Evolutionary conservation across 192 early-diverging fungal genomes (phyloP).

Genomic region (Coemansia sp.): DNA sequence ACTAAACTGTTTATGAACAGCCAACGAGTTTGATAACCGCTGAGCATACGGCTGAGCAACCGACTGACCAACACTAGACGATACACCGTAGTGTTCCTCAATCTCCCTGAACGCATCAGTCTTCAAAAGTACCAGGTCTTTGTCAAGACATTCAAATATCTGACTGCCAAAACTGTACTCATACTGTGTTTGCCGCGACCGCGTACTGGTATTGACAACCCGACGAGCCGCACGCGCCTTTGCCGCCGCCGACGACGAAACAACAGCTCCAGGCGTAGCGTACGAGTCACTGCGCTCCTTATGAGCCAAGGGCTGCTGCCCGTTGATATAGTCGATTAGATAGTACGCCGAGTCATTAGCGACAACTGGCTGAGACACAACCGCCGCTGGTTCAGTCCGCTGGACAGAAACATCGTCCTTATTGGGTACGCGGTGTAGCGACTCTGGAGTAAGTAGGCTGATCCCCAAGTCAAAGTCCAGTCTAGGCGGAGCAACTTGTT

Average conservation of each 20-base stretch:
- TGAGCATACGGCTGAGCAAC: slow-evolving; percentile 2
- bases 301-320: slow-evolving; percentile 6
- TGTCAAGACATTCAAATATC: slow-evolving; percentile 53
- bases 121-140: slow-evolving; percentile 45
- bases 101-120: slow-evolving; percentile 42
- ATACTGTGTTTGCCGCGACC: slow-evolving; percentile 51
- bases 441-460: slow-evolving; percentile 47
- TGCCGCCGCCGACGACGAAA: background rate
- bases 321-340: slow-evolving; percentile 52
- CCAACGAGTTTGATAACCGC: background rate
- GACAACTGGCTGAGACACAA: background rate
- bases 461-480: slow-evolving; percentile 49
- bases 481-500: slow-evolving; percentile 20
- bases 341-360: slow-evolving; percentile 45
- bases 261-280: background rate
- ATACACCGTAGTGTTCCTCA: slow-evolving; percentile 2
- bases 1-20: background rate
- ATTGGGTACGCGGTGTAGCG: slow-evolving; percentile 24
- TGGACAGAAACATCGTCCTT: slow-evolving; percentile 7
- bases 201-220: slow-evolving; percentile 46
- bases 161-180: slow-evolving; percentile 57
- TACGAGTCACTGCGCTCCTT: slow-evolving; percentile 8
- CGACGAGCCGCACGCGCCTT: slow-evolving; percentile 33
- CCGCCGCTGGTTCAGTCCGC: background rate
- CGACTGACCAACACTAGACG: background rate